Evolutionary conservation across 208 protist genomes (phyloP).

Genomic region (Crithidia fasciculata): DNA sequence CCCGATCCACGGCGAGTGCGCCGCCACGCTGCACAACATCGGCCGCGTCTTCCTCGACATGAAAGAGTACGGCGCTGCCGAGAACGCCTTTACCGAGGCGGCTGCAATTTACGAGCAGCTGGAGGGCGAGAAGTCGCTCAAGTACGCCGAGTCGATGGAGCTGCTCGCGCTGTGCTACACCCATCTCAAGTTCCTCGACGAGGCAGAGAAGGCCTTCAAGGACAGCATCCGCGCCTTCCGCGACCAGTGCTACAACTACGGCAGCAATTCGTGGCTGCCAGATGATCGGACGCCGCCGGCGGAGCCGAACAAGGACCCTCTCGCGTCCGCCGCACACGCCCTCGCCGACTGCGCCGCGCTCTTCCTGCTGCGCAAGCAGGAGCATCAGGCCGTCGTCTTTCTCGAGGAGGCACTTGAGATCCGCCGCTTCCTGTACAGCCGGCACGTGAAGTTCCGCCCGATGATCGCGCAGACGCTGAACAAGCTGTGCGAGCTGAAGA

Average conservation of each 20-base stretch:
- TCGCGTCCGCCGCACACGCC: slow-evolving; percentile 82
- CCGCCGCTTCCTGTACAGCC: slow-evolving; percentile 81
- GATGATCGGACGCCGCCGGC: slow-evolving; percentile 46
- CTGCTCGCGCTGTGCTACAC: slow-evolving; percentile 86
- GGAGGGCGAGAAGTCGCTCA: slow-evolving; percentile 71
- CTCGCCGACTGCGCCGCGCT: slow-evolving; percentile 87
- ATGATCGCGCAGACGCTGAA: slow-evolving; percentile 93
- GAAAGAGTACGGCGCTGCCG: slow-evolving; percentile 86
- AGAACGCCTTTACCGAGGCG: slow-evolving; percentile 90
- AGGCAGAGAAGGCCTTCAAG: slow-evolving; percentile 91
- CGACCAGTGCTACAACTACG: slow-evolving; percentile 85
- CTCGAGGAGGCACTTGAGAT: slow-evolving; percentile 90
- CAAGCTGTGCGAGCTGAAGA: slow-evolving; percentile 89
- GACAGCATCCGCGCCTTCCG: slow-evolving; percentile 87
- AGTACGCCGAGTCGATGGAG: slow-evolving; percentile 85
- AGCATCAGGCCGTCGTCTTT: slow-evolving; percentile 79
- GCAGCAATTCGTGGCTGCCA: slow-evolving; percentile 76
- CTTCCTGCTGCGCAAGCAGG: slow-evolving; percentile 72
- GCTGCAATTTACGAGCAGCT: slow-evolving; percentile 88
- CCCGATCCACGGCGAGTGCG: slow-evolving; percentile 85
- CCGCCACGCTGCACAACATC: slow-evolving; percentile 86
- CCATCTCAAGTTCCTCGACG: slow-evolving; percentile 85
- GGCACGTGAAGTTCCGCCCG: slow-evolving; percentile 80
- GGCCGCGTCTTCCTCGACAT: slow-evolving; percentile 91
- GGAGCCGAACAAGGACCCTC: slow-evolving; percentile 83